phyloP scores from a whole-genome alignment of 805 yeast species.

The Zygosaccharomyces rouxii region DNA sequence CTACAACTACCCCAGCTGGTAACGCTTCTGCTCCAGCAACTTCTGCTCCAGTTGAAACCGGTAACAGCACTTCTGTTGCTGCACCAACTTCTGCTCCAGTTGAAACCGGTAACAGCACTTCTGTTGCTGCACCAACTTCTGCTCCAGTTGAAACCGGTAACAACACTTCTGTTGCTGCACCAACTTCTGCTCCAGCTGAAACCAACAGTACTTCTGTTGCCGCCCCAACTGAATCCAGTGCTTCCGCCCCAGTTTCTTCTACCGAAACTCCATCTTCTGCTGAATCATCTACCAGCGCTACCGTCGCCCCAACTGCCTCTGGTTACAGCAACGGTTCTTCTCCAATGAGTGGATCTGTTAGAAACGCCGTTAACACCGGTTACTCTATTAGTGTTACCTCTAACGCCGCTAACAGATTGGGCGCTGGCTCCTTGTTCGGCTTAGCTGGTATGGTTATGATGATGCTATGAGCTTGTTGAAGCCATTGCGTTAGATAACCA shows the following conservation, averaged over 20 bases:
- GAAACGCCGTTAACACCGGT: conserved; percentile 2
- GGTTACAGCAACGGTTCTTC: conserved; percentile 3
- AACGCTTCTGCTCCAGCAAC: conserved; percentile 77
- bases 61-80: conserved; percentile 69
- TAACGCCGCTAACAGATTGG: conserved; percentile 13
- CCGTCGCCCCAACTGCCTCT: conserved; percentile 16
- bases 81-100: conserved; percentile 61
- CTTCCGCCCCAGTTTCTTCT: conserved; percentile 14
- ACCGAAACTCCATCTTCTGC: conserved; percentile 13
- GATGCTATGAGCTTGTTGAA: conserved; percentile 9
- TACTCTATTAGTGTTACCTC: conserved; percentile 3
- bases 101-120: conserved; percentile 13
- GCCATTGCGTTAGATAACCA: background rate
- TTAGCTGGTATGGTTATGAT: conserved; percentile 14
- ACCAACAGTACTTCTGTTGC: conserved; percentile 17
- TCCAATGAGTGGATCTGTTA: conserved; percentile 1
- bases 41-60: conserved; percentile 40
- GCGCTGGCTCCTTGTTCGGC: conserved; percentile 15
- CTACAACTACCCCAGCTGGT: conserved; percentile 40
- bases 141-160: conserved; percentile 1
- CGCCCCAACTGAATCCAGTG: conserved; percentile 1
- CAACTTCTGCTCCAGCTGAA: conserved; percentile 1
- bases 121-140: background rate
- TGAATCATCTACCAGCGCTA: conserved; percentile 6
- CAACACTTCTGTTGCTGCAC: background rate